Evolutionary conservation across 2,329 filamentous ascomycete species (phyloP), one percentile per base, ranked within the genome.

Genomic region (Neoascochyta sp.): DNA sequence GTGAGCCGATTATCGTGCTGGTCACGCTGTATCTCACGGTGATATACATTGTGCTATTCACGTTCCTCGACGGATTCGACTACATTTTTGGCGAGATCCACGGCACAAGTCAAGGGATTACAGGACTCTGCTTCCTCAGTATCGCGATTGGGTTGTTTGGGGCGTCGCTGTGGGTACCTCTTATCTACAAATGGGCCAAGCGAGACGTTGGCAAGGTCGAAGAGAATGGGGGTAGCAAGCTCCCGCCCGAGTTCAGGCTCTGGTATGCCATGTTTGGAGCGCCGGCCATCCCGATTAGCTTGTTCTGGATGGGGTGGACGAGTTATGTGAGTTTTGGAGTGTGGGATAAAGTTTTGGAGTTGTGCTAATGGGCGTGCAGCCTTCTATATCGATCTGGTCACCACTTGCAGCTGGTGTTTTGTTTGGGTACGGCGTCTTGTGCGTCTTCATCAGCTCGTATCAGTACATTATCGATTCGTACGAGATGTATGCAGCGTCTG

Each of bases 221-320:
- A 34, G 62, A 57, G 12, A 32, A 59, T 19, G 67, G 65, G 5
- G 59, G 66, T 2, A 41, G 47, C 4, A 45, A 53, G 5, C 57
- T 76, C 5, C 59, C 67, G 3, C 74, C 74, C 0, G 75, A 79
- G 34, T 70, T 73, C 21, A 63, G 74, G 5, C 57, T 79, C 0
- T 76, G 68, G 63, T 74, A 67, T 27, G 64, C 65, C 3, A 76
- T 78, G 54, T 57, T 74, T 4, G 67, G 67, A 7, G 66, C 70
- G 0, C 67, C 71, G 0, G 53, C 65, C 0, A 64, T 79, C 1
- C 73, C 75, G 0, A 57, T 75, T 16, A 63, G 61, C 1, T 59
- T 78, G 3, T 76, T 79, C 50, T 79, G 74, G 74, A 72, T 79
- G 56, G 75, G 66, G 0, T 78, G 74, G 75, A 75, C 70, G 0